Evolutionary conservation across 495 filamentous ascomycete species (phyloP).

Genomic region (Cairneyella variabilis): DNA sequence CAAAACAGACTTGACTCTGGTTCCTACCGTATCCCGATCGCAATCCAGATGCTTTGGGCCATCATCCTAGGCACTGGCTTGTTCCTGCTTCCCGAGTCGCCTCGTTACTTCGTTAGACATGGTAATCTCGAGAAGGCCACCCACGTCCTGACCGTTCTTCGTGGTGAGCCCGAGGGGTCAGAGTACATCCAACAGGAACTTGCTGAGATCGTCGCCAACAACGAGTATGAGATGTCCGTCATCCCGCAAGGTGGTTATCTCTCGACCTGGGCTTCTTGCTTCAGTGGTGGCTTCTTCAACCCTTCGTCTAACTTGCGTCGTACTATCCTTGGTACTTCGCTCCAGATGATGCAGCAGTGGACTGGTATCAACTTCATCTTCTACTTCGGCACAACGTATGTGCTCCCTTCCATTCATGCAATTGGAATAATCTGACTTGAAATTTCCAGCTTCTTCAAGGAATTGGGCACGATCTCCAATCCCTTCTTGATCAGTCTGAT

Average conservation of each 20-base stretch:
- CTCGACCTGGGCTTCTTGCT: slow-evolving; percentile 64
- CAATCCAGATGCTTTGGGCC: slow-evolving; percentile 64
- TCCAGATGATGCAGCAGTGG: slow-evolving; percentile 65
- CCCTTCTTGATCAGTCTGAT: slow-evolving; percentile 68
- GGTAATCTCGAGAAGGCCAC: slow-evolving; percentile 53
- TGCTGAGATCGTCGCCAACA: slow-evolving; percentile 67
- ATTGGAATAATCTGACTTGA: no score
- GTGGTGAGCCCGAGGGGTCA: slow-evolving; percentile 54
- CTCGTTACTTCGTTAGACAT: slow-evolving; percentile 56
- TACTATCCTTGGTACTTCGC: slow-evolving; percentile 56
- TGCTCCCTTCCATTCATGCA: no score
- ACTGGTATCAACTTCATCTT: slow-evolving; percentile 47
- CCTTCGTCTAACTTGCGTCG: slow-evolving; percentile 49
- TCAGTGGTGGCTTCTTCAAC: slow-evolving; percentile 59
- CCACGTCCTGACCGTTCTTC: slow-evolving; percentile 42
- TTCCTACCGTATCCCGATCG: slow-evolving; percentile 71
- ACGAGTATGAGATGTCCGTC: slow-evolving; percentile 57
- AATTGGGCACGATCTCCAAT: slow-evolving; percentile 54
- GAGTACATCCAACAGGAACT: slow-evolving; percentile 64
- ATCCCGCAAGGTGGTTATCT: slow-evolving; percentile 59
- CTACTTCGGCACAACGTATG: slow-evolving; percentile 69
- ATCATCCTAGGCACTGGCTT: slow-evolving; percentile 57
- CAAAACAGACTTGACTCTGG: slow-evolving; percentile 55
- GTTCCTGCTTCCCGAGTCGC: slow-evolving; percentile 54
- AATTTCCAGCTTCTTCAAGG: slow-evolving; percentile 63